These are phyloP conservation scores for Cryptococcus depauperatus DNA, from an alignment of 1,284 basidiomycete genomes.

Conservation along the genomic window DNA sequence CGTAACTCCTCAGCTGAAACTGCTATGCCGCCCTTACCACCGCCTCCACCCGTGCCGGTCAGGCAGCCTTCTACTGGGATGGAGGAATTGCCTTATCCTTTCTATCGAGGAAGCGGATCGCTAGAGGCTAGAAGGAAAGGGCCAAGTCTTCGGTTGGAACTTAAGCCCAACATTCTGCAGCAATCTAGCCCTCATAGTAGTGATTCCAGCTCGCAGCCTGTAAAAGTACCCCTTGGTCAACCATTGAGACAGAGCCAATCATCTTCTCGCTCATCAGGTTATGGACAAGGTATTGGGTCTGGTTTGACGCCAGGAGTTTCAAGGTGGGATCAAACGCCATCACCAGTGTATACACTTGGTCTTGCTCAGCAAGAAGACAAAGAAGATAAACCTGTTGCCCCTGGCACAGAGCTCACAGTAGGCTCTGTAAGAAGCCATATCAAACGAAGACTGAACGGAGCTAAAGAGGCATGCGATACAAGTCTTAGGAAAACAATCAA, in stretches of 20 bases:
- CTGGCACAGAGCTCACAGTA: constrained; percentile 36
- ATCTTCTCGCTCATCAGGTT: constrained; percentile 29
- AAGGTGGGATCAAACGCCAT: constrained; percentile 2
- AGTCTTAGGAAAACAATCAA: constrained; percentile 85
- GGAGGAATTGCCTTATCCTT: constrained; percentile 10
- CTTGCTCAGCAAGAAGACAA: background rate
- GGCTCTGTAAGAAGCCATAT: constrained; percentile 87
- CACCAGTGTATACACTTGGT: background rate
- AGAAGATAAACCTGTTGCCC: constrained; percentile 28
- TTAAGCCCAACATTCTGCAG: constrained; percentile 32
- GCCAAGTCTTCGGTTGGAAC: constrained; percentile 39
- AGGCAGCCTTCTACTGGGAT: constrained; percentile 20
- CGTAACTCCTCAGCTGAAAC: constrained; percentile 14
- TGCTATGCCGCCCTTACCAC: constrained; percentile 2
- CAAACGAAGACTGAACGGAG: constrained; percentile 80
- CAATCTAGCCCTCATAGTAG: constrained; percentile 9
- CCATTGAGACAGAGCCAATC: constrained; percentile 7
- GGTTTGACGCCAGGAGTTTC: constrained; percentile 1
- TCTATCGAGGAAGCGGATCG: constrained; percentile 10
- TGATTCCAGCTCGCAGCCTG: constrained; percentile 7
- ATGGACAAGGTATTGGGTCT: constrained; percentile 18
- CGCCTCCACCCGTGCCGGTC: constrained; percentile 10
- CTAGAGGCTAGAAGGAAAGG: constrained; percentile 40
- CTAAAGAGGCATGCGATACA: constrained; percentile 93
- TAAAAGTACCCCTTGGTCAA: constrained; percentile 10